A percentile compares a stretch with the other conserved stretches of the same genome.
These are phyloP conservation scores for Syzygium aqueum DNA, from an alignment of 345 rosid genomes.

Conservation along the genomic window DNA sequence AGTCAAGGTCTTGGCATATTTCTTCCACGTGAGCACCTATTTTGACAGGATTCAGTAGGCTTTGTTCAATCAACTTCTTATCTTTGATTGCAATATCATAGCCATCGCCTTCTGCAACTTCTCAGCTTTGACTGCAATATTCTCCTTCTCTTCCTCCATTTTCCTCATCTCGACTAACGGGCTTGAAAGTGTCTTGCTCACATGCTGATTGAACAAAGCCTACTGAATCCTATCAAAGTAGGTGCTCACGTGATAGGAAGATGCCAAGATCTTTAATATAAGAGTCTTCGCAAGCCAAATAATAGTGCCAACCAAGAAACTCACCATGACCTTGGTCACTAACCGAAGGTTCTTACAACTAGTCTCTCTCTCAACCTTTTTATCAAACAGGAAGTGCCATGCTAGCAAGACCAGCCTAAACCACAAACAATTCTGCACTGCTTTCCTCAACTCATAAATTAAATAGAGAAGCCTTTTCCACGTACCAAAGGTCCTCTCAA, in stretches of 20 bases:
- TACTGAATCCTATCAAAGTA: constrained; percentile 70
- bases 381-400: constrained; percentile 52
- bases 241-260: constrained; percentile 55
- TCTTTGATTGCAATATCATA: not conserved
- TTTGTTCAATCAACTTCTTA: constrained; percentile 25
- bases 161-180: no score
- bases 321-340: constrained; percentile 42
- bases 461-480: no score
- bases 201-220: constrained; percentile 48
- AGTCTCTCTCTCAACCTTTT: constrained; percentile 26
- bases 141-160: no score
- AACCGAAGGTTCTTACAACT: constrained; percentile 14
- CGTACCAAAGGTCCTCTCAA: no score
- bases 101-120: not conserved
- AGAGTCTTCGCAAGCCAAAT: constrained; percentile 59
- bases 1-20: constrained; percentile 63
- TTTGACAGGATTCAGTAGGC: constrained; percentile 69
- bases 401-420: constrained; percentile 12
- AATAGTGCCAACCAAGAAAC: constrained; percentile 38
- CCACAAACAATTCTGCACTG: no score
- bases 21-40: constrained; percentile 61
- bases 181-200: constrained; percentile 38
- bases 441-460: no score
- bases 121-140: no score
- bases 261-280: constrained; percentile 55